A percentile compares a stretch with the other conserved stretches of the same genome.
Evolutionary conservation across 23 red algal genomes (phyloP).

Genomic region (Gracilaria vermiculophylla): DNA sequence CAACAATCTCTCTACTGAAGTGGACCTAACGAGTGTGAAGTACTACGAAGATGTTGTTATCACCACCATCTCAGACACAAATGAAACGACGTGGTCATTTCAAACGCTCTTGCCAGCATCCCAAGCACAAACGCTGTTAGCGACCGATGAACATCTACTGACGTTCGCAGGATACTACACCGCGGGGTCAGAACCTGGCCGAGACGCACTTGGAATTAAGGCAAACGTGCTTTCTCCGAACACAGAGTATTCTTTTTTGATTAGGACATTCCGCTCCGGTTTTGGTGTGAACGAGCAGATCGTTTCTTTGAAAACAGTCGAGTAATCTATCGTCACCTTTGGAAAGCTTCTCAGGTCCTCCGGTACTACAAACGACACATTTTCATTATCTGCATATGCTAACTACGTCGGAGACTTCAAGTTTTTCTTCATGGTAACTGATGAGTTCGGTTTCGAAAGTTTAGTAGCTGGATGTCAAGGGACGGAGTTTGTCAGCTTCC

Average conservation of each 20-base stretch:
- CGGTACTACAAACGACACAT: constrained; percentile 41
- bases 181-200: background rate
- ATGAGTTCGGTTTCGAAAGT: constrained; percentile 41
- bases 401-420: constrained; percentile 69
- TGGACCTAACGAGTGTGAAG: constrained; percentile 32
- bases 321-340: constrained; percentile 32
- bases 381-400: constrained; percentile 30
- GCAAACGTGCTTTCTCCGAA: constrained; percentile 22
- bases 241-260: constrained; percentile 47
- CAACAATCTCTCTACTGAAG: constrained; percentile 33
- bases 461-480: constrained; percentile 60
- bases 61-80: constrained; percentile 10
- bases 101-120: constrained; percentile 7
- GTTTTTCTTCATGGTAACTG: constrained; percentile 62
- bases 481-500: constrained; percentile 38
- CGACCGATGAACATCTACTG: constrained; percentile 16
- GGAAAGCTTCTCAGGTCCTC: constrained; percentile 6
- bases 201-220: constrained; percentile 13
- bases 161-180: constrained; percentile 28
- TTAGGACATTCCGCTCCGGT: constrained; percentile 19
- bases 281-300: constrained; percentile 41
- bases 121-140: constrained; percentile 16
- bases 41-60: constrained; percentile 70
- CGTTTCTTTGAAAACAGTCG: constrained; percentile 30
- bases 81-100: constrained; percentile 57